Percentiles rank a stretch among this genome's conserved stretches.
Conservation (phyloP, 768 basidiomycete genomes). For the Boletus fagicola region DNA sequence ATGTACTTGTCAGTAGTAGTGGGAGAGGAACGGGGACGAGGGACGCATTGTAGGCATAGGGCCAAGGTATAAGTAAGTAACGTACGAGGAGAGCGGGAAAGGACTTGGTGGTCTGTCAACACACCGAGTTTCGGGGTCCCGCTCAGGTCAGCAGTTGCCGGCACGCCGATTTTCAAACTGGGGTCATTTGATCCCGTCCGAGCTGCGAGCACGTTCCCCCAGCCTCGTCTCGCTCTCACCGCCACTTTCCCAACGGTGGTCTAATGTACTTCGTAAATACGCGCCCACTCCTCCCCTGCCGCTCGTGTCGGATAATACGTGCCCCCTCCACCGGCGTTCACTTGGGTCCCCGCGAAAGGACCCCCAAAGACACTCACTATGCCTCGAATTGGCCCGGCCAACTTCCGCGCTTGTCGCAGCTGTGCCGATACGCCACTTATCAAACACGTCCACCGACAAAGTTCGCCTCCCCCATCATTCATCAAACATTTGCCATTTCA, state of each 20-base stretch:
- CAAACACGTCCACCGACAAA: constrained; percentile 26
- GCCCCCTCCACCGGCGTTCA: constrained; percentile 4
- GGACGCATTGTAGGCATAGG: constrained; percentile 24
- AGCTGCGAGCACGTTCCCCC: background rate
- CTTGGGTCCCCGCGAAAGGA: constrained; percentile 7
- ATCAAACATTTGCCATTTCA: constrained; percentile 4
- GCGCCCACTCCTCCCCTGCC: constrained; percentile 9
- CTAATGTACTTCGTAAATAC: background rate
- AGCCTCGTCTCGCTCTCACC: background rate
- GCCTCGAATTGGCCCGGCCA: constrained; percentile 23
- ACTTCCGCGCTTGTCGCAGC: constrained; percentile 35
- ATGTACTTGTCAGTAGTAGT: background rate
- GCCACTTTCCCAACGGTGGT: background rate
- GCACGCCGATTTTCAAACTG: constrained; percentile 21
- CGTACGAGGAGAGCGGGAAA: constrained; percentile 14
- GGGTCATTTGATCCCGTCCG: constrained; percentile 27
- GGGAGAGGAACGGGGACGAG: constrained; percentile 11
- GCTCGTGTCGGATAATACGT: constrained; percentile 13
- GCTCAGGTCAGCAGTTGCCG: background rate
- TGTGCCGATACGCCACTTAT: constrained; percentile 29
- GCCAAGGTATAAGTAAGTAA: constrained; percentile 36
- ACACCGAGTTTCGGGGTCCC: constrained; percentile 22
- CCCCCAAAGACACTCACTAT: constrained; percentile 22
- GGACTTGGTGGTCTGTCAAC: background rate
- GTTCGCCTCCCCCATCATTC: constrained; percentile 11